Evolutionary conservation across 345 rosid species (phyloP).

Genomic region (Salix exigua): DNA sequence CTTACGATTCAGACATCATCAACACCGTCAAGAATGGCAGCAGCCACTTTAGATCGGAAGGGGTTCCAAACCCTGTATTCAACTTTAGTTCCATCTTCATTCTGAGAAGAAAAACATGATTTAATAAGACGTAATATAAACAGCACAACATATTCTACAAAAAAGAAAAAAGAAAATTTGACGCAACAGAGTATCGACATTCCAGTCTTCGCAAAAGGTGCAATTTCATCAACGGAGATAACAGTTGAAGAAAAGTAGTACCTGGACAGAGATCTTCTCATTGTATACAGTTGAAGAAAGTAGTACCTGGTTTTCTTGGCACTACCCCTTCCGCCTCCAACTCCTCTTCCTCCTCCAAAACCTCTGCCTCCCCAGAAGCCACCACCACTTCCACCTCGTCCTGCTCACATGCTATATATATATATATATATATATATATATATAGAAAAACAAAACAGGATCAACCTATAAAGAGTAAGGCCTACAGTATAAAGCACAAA

Average conservation of each 20-base stretch:
- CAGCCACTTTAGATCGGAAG: conserved; percentile 91
- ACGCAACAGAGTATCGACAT: neutral
- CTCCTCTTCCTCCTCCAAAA: conserved; percentile 37
- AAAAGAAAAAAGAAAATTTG: neutral
- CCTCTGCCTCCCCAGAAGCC: conserved; percentile 32
- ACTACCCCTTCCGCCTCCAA: conserved; percentile 41
- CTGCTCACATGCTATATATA: neutral
- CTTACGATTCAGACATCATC: conserved; percentile 94
- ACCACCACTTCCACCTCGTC: conserved; percentile 18
- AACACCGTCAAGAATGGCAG: conserved; percentile 97
- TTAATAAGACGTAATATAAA: neutral
- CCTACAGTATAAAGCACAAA: neutral
- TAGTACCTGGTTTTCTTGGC: conserved; percentile 48
- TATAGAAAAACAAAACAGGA: neutral
- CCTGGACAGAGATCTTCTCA: conserved; percentile 89
- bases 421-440: too few relatives aligned
- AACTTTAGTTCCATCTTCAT: conserved; percentile 86
- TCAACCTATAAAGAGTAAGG: neutral
- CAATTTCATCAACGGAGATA: neutral
- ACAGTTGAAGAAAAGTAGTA: conserved; percentile 1
- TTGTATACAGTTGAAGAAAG: conserved; percentile 60
- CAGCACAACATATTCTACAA: neutral
- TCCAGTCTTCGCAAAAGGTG: neutral
- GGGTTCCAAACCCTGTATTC: conserved; percentile 99
- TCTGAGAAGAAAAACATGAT: conserved; percentile 26